phyloP scores from a whole-genome alignment of 495 filamentous ascomycete species.

The Sabuloglossum arenarium region DNA sequence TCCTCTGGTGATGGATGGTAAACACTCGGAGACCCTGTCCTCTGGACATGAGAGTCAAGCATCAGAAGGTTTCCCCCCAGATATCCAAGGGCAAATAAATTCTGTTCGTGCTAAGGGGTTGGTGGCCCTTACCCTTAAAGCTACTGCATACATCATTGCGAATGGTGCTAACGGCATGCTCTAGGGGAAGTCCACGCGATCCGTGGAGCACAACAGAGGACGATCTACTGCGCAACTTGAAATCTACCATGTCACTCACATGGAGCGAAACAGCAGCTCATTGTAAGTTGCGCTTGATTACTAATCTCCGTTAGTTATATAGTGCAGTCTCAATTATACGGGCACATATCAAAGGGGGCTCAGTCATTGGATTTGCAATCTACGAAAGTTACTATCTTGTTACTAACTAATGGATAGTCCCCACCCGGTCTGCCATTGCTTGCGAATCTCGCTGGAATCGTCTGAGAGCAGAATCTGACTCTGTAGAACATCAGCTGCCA shows the following conservation, averaged over 20 bases:
- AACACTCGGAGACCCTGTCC: background rate
- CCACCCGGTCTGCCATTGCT: background rate
- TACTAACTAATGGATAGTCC: background rate
- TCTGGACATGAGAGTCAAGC: background rate
- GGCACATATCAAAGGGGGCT: background rate
- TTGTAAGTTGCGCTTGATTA: background rate
- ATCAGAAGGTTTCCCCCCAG: background rate
- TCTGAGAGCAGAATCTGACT: conserved; percentile 20
- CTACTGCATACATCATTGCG: background rate
- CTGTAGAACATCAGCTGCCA: background rate
- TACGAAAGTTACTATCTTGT: background rate
- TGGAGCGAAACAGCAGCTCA: background rate
- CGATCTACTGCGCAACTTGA: background rate
- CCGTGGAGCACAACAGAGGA: background rate
- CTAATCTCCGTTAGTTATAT: background rate
- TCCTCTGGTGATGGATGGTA: background rate
- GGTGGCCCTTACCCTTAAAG: background rate
- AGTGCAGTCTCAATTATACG: background rate
- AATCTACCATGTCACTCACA: background rate
- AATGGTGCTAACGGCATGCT: background rate
- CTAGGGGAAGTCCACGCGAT: background rate
- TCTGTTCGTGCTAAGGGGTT: background rate
- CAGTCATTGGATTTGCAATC: background rate
- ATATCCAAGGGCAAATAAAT: background rate
- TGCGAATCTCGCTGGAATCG: conserved; percentile 13